Evolutionary conservation across 768 basidiomycete genomes (phyloP).

Genomic region (Boletus reticuloceps): DNA sequence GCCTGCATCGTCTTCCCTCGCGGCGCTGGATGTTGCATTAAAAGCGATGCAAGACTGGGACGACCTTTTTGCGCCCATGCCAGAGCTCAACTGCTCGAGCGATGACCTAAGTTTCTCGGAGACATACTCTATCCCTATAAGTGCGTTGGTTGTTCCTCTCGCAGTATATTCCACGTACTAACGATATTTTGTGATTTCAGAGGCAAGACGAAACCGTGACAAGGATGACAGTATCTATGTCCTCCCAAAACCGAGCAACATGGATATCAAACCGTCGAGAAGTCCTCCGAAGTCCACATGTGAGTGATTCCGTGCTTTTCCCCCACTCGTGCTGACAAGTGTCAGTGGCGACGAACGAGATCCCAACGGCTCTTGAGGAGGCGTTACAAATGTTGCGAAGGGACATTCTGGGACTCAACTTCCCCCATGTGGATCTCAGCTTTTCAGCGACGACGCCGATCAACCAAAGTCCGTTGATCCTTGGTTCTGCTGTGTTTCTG

Average conservation of each 20-base stretch:
- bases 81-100: not conserved
- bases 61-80: slow-evolving; percentile 1
- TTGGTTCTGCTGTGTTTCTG: not conserved
- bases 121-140: not conserved
- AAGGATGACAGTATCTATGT: not conserved
- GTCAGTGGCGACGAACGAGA: not conserved
- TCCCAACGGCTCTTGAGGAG: not conserved
- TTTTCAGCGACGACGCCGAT: not conserved
- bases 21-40: slow-evolving; percentile 12
- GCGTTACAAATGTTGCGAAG: not conserved
- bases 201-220: not conserved
- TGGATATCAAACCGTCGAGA: not conserved
- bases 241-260: not conserved
- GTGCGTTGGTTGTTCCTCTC: not conserved
- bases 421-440: not conserved
- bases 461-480: slow-evolving; percentile 1
- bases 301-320: slow-evolving; percentile 2
- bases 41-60: slow-evolving; percentile 1
- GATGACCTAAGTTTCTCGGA: slow-evolving; percentile 9
- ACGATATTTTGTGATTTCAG: not conserved
- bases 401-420: no score
- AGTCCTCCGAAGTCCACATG: slow-evolving; percentile 1
- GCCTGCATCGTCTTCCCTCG: slow-evolving; percentile 12
- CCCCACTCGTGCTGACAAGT: not conserved
- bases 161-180: not conserved